Evolutionary conservation across 1,284 basidiomycete species (phyloP).

Genomic region (Ganoderma boninense): DNA sequence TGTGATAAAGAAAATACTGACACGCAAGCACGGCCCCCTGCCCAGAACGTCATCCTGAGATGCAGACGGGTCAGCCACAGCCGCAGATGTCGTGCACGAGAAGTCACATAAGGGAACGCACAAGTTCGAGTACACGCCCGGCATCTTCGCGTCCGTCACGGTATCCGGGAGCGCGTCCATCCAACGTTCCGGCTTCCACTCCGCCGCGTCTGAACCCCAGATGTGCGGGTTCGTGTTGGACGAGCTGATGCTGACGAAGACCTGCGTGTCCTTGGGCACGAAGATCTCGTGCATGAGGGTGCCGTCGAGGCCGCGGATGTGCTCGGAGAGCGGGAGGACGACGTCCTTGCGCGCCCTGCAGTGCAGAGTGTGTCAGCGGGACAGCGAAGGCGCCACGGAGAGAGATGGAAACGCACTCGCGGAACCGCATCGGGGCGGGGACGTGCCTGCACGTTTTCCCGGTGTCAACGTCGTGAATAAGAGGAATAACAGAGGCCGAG

Average conservation of each 20-base stretch:
- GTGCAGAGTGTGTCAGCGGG: not conserved
- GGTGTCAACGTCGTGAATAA: not conserved
- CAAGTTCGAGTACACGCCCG: slow-evolving; percentile 31
- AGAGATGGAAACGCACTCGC: slow-evolving; percentile 30
- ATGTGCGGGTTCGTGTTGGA: slow-evolving; percentile 43
- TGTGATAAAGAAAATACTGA: slow-evolving; percentile 12
- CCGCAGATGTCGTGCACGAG: too few species aligned
- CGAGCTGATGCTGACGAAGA: slow-evolving; percentile 17
- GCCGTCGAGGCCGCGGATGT: slow-evolving; percentile 15
- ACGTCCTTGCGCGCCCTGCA: slow-evolving; percentile 4
- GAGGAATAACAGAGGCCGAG: not conserved
- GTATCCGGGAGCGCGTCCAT: slow-evolving; percentile 16
- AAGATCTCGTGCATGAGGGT: slow-evolving; percentile 14
- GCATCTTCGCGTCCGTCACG: slow-evolving; percentile 16
- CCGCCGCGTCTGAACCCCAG: slow-evolving; percentile 45
- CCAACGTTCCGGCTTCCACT: slow-evolving; percentile 24
- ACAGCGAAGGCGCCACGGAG: not conserved
- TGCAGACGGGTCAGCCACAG: too few species aligned
- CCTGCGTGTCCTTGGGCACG: slow-evolving; percentile 17
- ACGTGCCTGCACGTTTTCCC: slow-evolving; percentile 25
- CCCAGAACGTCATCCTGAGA: slow-evolving; percentile 13
- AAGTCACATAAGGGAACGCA: too few species aligned
- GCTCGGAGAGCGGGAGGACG: slow-evolving; percentile 19
- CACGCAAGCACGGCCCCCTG: slow-evolving; percentile 12
- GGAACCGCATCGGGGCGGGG: slow-evolving; percentile 46